Evolutionary conservation across 306 rosid species (phyloP).

Genomic region (Rubus idaeus): DNA sequence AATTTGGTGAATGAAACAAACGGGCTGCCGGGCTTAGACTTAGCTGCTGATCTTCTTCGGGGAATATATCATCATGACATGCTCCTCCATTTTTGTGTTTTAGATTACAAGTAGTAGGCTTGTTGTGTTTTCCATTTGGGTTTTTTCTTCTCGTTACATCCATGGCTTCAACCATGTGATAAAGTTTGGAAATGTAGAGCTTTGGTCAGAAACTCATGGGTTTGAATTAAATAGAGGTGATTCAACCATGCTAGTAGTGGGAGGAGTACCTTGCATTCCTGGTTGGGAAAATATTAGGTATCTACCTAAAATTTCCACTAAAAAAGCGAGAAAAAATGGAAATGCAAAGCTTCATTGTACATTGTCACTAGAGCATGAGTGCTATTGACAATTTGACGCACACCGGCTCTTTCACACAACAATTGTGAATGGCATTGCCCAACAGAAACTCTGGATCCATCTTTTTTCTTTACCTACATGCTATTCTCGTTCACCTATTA

Average conservation of each 20-base stretch:
- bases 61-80: not conserved
- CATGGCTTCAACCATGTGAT: not conserved
- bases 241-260: too few species aligned
- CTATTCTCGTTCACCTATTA: not conserved
- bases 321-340: not conserved
- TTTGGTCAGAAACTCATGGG: too few species aligned
- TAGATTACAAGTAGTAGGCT: not conserved
- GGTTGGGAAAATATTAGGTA: not conserved
- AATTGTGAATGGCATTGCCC: not conserved
- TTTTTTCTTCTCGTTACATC: not conserved
- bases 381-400: not conserved
- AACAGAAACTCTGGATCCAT: not conserved
- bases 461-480: not conserved
- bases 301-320: not conserved
- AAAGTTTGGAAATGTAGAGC: not conserved
- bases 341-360: not conserved
- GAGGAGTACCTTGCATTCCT: not conserved
- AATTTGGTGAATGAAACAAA: slow-evolving; percentile 43
- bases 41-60: not conserved
- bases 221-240: too few species aligned
- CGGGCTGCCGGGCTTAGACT: slow-evolving; percentile 48
- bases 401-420: not conserved
- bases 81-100: not conserved
- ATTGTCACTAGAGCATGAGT: not conserved
- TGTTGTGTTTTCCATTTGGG: not conserved